Base-by-base conservation (phyloP, 2,329 filamentous ascomycete genomes). In the Lecanicillium sp. region DNA sequence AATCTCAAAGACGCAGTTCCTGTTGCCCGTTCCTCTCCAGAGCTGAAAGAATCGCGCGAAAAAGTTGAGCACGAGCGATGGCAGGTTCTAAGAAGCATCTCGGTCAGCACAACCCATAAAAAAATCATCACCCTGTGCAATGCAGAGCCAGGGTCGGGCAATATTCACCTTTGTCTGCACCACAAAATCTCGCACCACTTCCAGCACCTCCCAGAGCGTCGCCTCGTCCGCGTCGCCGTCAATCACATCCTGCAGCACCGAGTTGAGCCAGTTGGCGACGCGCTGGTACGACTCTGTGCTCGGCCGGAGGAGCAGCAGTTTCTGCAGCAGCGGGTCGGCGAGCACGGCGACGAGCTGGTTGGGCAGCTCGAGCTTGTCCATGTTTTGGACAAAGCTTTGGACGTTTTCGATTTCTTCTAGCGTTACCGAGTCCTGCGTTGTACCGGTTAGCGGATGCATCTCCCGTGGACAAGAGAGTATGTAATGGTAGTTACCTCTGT, bases 341-440 rank as follows among this genome's bases (percentile, higher is more conserved):
- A 94, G 65, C 4, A 85, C 78, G 5, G 87, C 84, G 29, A 88
- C 78, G 2, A 94, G 68, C 58, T 94, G 87, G 46, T 84, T 88
- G 0, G 87, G 87, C 29, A 88, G 64, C 57, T 92, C 84, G 18
- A 94, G 79, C 47, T 73, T 84, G 49, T 94, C 86, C 8, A 94
- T 60, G 41, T 76, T 83, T 32, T 75, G 72, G 5, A 87, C 80
- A 43, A 94, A 81, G 36, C 77, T 70, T 17, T 77, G 67, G 11
- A 79, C 79, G 44, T 71, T 80, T 49, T 87, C 82, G 39, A 94
- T 77, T 52, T 94, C 87, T 54, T 94, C 87, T 5, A 94, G 60
- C 4, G 77, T 84, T 4, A 81, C 64, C 1, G 79, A 80, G 41
- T 68, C 64, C 73, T 81, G 30, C n/a, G 14, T 12, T 13, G 35